Base-by-base conservation (phyloP, 2,329 filamentous ascomycete genomes). In the Stenocarpella maydis region DNA sequence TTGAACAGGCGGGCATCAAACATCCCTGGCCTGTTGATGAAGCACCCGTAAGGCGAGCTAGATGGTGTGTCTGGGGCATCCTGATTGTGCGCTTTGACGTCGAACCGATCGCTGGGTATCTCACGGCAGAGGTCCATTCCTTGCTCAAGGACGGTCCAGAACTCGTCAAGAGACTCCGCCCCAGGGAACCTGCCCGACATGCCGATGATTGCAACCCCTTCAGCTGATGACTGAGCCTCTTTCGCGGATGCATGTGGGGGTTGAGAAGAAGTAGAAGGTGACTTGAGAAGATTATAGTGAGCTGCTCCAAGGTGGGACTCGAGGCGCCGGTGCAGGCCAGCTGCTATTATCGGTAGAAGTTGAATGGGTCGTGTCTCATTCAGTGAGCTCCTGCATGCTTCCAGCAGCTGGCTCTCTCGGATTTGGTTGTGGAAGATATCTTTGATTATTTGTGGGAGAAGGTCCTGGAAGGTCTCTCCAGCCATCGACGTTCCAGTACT, bases 1-100 rank as follows among this genome's bases (percentile, higher is more conserved):
- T 52, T 67, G 45, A 73, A 73, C 37, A 73, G 55, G 15, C 68
- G 68, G 8, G 65, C 65, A 31, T 73, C 71, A 7, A 73, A 73
- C 39, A 58, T 26, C 1, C 34, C 69, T 1, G 69, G 60, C 1
- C 54, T 41, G 4, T 69, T 61, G 10, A 71, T 49, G 37, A 54
- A 71, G 24, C 66, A 69, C 2, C 69, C 69, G 21, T 37, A 65
- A 1, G 90, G 90, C 1, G 91, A 39, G 1, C 58, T 68, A 2
- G 65, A 64, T 19, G 69, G 53, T 26, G 47, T 58, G 4, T 65
- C 14, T 31, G 70, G 55, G 26, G 50, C 54, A 47, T 60, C 15
- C n/a, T 76, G 71, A 5, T 71, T 71, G 61, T 77, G 75, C 1
- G 73, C 70, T 7, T 71, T 63, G 10, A 68, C 65, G 50, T 69